These are phyloP conservation scores for Abrus pulchellus DNA, from an alignment of 306 rosid species.

Conservation along the genomic window DNA sequence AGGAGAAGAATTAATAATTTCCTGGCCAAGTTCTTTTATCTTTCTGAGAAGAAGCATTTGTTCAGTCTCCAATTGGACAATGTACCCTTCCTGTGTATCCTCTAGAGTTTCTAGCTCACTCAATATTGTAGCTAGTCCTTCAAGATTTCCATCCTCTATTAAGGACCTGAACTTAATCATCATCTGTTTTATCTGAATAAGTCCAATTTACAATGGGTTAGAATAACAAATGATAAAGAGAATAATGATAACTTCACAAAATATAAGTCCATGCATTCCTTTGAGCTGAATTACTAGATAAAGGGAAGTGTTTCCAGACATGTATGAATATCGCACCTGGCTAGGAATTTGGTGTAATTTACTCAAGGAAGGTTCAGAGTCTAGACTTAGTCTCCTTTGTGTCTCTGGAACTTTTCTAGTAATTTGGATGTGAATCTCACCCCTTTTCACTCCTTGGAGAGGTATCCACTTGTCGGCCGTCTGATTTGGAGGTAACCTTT, in stretches of 20 bases:
- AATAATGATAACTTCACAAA: constrained; percentile 8
- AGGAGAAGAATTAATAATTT: constrained; percentile 73
- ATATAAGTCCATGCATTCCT: constrained; percentile 14
- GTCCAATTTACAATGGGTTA: constrained; percentile 35
- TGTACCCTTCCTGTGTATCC: constrained; percentile 77
- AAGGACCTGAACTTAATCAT: constrained; percentile 67
- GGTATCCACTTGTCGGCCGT: constrained; percentile 97
- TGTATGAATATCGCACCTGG: constrained; percentile 62
- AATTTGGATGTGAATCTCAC: constrained; percentile 89
- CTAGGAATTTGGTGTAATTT: constrained; percentile 74
- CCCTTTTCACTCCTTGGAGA: constrained; percentile 89
- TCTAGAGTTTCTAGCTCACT: constrained; percentile 79
- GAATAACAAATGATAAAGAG: constrained; percentile 21
- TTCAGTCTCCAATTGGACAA: constrained; percentile 82
- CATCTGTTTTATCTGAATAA: constrained; percentile 78
- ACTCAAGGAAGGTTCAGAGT: constrained; percentile 74
- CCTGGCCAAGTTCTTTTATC: constrained; percentile 83
- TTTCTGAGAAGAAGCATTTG: constrained; percentile 87
- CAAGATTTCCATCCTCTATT: constrained; percentile 74
- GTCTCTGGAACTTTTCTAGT: constrained; percentile 85
- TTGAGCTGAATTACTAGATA: background rate
- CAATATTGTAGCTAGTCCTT: constrained; percentile 68
- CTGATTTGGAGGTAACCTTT: constrained; percentile 80
- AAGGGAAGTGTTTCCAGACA: constrained; percentile 13
- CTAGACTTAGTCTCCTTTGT: constrained; percentile 67